Base-by-base conservation (phyloP, 169 alveolate species). In the Plasmodium vinckei region DNA sequence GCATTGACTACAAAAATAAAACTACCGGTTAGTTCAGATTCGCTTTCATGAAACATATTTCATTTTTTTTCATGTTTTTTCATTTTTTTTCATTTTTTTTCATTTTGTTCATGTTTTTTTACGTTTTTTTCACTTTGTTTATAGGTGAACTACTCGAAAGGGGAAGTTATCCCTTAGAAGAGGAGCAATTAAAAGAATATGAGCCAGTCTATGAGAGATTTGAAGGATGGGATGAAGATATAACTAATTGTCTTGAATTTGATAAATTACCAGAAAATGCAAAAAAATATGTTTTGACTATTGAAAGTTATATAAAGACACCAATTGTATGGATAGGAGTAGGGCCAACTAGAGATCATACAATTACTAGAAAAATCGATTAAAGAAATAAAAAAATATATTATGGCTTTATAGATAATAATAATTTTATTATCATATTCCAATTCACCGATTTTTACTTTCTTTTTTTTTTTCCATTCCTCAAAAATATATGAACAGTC, bases 271-370 rank as follows among this genome's bases (percentile, higher is more conserved):
- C 99, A 0, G 67, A 73, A 42, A 92, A 93, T 56, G 98, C 98
- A 17, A 88, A 93, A 71, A 90, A 92, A 33, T 97, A 97, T 75
- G 77, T 97, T 17, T 93, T 87, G 57, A 91, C 91, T 44, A 92
- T 97, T 75, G 97, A 96, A 68, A 88, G 94, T 44, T 87, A 93
- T 27, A 82, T 95, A 13, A 92, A 91, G 17, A 93, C 96, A 13
- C 97, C 96, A 23, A 93, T 97, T 19, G 92, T 96, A 56, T 97
- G 99, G 99, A 95, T 97, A 25, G 96, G 98, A 27, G 92, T 93
- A 56, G 98, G 98, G 17, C 97, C 98, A 13, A 96, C 92, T 65
- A 89, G 97, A 89, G 95, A 92, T 72, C 89, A 94, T 44, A 94
- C 94, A 88, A 88, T 95, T 46, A 63, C 60, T 10, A 87, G 72